These are phyloP conservation scores for Cladophialophora yegresii DNA, from an alignment of 2,329 filamentous ascomycete genomes.

Conservation along the genomic window DNA sequence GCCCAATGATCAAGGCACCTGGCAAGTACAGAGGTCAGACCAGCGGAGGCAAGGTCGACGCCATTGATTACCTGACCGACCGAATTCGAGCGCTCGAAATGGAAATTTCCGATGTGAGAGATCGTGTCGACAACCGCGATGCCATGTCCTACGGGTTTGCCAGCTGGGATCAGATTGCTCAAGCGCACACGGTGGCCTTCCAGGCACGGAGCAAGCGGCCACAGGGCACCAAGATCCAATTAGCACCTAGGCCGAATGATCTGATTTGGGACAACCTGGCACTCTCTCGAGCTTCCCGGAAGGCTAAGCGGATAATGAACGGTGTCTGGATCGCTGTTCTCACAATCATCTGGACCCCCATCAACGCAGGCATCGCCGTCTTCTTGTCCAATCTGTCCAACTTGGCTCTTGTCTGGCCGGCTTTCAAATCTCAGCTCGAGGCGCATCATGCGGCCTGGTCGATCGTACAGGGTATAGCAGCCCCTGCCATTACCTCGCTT, in stretches of 20 bases:
- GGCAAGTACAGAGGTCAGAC: constrained; percentile 64
- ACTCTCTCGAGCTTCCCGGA: constrained; percentile 66
- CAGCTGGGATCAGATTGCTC: constrained; percentile 83
- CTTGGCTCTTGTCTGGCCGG: constrained; percentile 75
- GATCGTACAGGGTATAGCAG: constrained; percentile 85
- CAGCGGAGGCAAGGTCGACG: constrained; percentile 76
- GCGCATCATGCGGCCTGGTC: constrained; percentile 72
- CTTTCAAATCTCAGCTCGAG: constrained; percentile 67
- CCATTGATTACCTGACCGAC: constrained; percentile 87
- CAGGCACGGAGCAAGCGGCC: constrained; percentile 77
- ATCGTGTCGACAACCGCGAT: constrained; percentile 80
- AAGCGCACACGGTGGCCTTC: constrained; percentile 86
- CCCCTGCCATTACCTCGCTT: constrained; percentile 82
- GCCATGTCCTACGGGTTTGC: constrained; percentile 92
- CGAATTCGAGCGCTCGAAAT: constrained; percentile 80
- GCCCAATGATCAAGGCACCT: constrained; percentile 76
- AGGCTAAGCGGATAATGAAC: constrained; percentile 74
- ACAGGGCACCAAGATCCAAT: constrained; percentile 70
- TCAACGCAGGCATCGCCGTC: constrained; percentile 91
- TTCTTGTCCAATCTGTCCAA: constrained; percentile 87
- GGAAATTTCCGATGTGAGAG: constrained; percentile 80
- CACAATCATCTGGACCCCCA: constrained; percentile 82
- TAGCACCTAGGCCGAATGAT: constrained; percentile 86
- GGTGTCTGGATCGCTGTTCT: constrained; percentile 79
- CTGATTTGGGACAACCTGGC: constrained; percentile 95